A percentile compares a stretch with the other conserved stretches of the same genome.
These are phyloP conservation scores for Emiliania huxleyi DNA, from an alignment of 78 protist species.

Conservation along the genomic window DNA sequence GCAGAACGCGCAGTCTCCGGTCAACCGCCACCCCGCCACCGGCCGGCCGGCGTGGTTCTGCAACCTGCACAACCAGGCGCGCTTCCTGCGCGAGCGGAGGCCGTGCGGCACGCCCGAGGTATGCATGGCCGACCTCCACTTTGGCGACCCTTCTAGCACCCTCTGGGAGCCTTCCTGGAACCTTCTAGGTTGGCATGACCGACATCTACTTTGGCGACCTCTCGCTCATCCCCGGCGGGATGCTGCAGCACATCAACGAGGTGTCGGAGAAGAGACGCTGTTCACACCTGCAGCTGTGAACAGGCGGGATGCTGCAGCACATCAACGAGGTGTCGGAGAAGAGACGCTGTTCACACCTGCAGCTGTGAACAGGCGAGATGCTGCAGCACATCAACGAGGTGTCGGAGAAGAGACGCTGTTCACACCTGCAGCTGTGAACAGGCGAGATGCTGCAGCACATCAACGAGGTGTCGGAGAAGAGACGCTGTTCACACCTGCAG, in stretches of 20 bases:
- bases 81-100: conserved; percentile 50
- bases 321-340: conserved; percentile 12
- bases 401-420: too few species aligned
- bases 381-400: background rate
- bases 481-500: too few species aligned
- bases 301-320: background rate
- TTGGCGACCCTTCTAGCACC: conserved; percentile 9
- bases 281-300: background rate
- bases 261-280: too few species aligned
- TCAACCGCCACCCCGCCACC: conserved; percentile 44
- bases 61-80: conserved; percentile 55
- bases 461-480: too few species aligned
- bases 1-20: conserved; percentile 9
- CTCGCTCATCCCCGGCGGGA: background rate
- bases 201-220: conserved; percentile 51
- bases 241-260: background rate
- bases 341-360: too few species aligned
- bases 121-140: conserved; percentile 41
- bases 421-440: background rate
- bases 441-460: background rate
- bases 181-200: conserved; percentile 38
- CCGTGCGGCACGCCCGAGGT: conserved; percentile 27
- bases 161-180: background rate
- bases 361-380: background rate
- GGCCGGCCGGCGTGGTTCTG: conserved; percentile 50